A percentile compares a stretch with the other conserved stretches of the same genome.
These are phyloP conservation scores for Trichoderma semiorbis DNA, from an alignment of 2,329 filamentous ascomycete species.

Conservation along the genomic window DNA sequence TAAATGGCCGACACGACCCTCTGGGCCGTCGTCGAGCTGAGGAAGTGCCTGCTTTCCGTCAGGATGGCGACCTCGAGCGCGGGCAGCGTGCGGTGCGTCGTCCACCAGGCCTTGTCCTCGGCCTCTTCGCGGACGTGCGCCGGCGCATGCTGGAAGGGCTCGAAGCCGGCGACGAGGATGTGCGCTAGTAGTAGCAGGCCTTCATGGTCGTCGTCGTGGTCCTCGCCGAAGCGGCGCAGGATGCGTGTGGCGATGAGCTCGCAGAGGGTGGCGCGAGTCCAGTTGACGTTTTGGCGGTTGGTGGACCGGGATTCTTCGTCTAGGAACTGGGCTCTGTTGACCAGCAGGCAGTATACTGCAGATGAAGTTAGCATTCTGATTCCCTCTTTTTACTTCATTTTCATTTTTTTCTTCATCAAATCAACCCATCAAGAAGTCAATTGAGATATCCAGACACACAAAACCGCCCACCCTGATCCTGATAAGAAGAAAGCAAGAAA, in stretches of 20 bases:
- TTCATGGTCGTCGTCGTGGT: constrained; percentile 56
- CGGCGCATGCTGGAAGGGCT: constrained; percentile 81
- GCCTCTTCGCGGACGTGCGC: constrained; percentile 60
- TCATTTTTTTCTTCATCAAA: background rate
- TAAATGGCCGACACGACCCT: constrained; percentile 82
- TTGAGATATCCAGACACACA: background rate
- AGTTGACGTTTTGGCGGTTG: constrained; percentile 78
- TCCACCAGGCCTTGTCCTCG: constrained; percentile 46
- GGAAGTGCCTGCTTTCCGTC: constrained; percentile 74
- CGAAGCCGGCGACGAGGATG: constrained; percentile 77
- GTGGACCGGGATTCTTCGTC: constrained; percentile 71
- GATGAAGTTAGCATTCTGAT: background rate
- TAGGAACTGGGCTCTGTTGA: constrained; percentile 77
- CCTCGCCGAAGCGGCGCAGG: constrained; percentile 73
- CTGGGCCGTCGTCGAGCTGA: constrained; percentile 74
- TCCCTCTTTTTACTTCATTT: background rate
- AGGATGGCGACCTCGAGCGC: constrained; percentile 81
- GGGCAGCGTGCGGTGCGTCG: constrained; percentile 60
- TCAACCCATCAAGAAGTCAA: background rate
- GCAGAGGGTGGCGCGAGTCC: constrained; percentile 72
- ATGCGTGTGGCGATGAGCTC: constrained; percentile 78
- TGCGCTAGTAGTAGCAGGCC: constrained; percentile 73
- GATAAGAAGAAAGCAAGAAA: background rate
- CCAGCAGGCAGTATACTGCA: constrained; percentile 74
- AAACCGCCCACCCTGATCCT: background rate